A percentile compares a stretch with the other conserved stretches of the same genome.
phyloP scores from a whole-genome alignment of 2,329 filamentous ascomycete genomes.

The Apiospora kogelbergensis region DNA sequence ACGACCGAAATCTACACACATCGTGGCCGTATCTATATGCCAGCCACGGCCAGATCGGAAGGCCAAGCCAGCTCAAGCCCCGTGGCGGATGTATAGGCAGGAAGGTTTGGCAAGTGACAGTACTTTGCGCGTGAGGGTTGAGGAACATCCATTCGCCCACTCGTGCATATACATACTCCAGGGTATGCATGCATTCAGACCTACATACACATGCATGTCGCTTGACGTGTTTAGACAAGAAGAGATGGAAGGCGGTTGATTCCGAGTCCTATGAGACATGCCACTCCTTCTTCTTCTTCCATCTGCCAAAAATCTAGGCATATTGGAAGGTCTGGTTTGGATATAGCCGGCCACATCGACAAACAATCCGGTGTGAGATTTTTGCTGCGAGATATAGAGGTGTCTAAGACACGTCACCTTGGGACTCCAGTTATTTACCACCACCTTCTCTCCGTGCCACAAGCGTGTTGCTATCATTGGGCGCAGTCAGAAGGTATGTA shows the following conservation, averaged over 20 bases:
- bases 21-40: background rate
- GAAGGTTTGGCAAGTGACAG: background rate
- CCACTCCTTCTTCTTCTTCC: background rate
- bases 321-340: background rate
- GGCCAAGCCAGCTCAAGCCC: background rate
- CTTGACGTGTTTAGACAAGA: background rate
- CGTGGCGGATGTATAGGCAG: background rate
- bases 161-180: background rate
- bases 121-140: background rate
- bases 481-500: background rate
- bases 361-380: conserved; percentile 17
- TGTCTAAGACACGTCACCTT: conserved; percentile 14
- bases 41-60: background rate
- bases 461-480: conserved; percentile 1
- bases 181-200: background rate
- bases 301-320: background rate
- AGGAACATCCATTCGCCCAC: background rate
- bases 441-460: background rate
- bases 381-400: conserved; percentile 11
- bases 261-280: conserved; percentile 1
- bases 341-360: conserved; percentile 8
- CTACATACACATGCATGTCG: background rate
- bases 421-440: conserved; percentile 9
- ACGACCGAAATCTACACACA: background rate
- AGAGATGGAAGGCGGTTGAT: background rate